phyloP scores from a whole-genome alignment of 148 eudicot genomes.

The Spergularia marina region DNA sequence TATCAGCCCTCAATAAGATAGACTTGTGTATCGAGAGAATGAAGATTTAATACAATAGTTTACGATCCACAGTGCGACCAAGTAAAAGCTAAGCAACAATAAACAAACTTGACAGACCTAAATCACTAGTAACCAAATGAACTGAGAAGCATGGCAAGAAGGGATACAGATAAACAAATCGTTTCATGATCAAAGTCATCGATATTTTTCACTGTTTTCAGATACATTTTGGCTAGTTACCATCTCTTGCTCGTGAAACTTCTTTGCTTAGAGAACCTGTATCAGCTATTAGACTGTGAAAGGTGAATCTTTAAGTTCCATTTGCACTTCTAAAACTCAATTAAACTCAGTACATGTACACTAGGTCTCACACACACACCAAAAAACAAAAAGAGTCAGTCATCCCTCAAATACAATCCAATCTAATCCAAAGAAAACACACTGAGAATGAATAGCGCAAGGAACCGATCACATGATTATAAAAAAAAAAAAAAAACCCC shows the following conservation, averaged over 20 bases:
- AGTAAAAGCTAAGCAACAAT: neutral
- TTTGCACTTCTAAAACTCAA: neutral
- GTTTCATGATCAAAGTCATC: too few species aligned
- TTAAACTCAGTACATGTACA: too few species aligned
- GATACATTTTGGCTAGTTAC: too few species aligned
- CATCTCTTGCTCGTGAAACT: neutral
- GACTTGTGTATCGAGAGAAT: neutral
- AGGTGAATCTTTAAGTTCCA: neutral
- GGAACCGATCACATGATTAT: too few species aligned
- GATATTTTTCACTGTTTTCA: too few species aligned
- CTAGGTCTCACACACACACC: too few species aligned
- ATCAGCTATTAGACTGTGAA: neutral
- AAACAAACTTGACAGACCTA: neutral
- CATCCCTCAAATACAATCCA: too few species aligned
- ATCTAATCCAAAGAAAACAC: too few species aligned
- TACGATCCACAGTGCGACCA: neutral
- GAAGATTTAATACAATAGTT: neutral
- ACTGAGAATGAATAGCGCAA: too few species aligned
- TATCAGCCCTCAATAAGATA: neutral
- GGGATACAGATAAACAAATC: neutral
- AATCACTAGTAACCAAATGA: neutral
- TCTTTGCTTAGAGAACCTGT: neutral
- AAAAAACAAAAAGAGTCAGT: too few species aligned
- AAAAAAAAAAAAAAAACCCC: too few species aligned
- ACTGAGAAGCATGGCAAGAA: neutral